Conservation (phyloP, 768 basidiomycete genomes). For the Paxillus rubicundulus region DNA sequence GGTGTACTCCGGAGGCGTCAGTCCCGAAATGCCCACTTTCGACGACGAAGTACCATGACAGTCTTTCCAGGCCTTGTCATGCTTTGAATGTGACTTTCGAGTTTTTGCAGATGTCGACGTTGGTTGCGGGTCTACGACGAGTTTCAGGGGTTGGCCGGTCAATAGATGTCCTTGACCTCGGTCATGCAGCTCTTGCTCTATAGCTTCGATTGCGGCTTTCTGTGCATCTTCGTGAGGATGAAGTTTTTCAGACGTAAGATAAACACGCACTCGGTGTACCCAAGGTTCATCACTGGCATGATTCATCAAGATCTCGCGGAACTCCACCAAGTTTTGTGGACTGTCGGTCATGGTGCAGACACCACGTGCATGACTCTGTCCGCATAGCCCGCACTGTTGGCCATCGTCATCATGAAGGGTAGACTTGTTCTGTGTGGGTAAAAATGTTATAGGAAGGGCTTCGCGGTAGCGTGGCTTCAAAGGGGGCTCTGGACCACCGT, state of each 20-base stretch:
- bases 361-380: constrained; percentile 45
- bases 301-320: constrained; percentile 61
- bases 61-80: neutral
- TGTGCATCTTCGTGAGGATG: constrained; percentile 27
- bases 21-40: constrained; percentile 1
- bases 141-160: constrained; percentile 60
- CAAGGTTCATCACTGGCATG: constrained; percentile 65
- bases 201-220: constrained; percentile 64
- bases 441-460: neutral
- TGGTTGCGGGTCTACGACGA: constrained; percentile 38
- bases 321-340: constrained; percentile 66
- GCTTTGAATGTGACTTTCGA: neutral
- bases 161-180: constrained; percentile 59
- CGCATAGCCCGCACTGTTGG: constrained; percentile 61
- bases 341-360: constrained; percentile 63
- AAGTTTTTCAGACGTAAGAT: neutral
- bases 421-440: constrained; percentile 2
- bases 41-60: neutral
- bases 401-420: constrained; percentile 5
- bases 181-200: constrained; percentile 59
- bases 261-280: constrained; percentile 54
- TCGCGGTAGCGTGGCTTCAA: constrained; percentile 5
- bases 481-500: constrained; percentile 5
- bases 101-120: constrained; percentile 15
- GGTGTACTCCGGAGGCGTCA: neutral